Conservation (phyloP, 1,284 basidiomycete species). For the Irpex rosettiformis region DNA sequence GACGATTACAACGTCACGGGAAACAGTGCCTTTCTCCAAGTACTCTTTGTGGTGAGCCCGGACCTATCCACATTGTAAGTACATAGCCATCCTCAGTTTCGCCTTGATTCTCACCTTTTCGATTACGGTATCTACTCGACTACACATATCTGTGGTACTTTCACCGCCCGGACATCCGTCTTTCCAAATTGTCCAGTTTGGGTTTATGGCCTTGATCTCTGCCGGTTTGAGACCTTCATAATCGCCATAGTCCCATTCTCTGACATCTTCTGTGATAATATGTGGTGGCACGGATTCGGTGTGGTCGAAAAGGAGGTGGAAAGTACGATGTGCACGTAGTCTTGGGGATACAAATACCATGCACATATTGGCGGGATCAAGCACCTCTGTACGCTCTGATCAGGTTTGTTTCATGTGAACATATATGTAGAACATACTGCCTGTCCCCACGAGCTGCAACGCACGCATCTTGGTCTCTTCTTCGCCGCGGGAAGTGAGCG, state of each 20-base stretch:
- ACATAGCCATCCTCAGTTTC: constrained; percentile 4
- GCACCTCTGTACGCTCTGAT: constrained; percentile 47
- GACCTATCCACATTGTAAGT: constrained; percentile 42
- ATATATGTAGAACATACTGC: constrained; percentile 51
- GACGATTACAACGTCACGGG: constrained; percentile 72
- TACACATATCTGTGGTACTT: constrained; percentile 73
- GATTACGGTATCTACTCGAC: constrained; percentile 77
- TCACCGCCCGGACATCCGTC: constrained; percentile 92
- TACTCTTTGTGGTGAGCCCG: constrained; percentile 74
- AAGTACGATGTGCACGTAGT: constrained; percentile 79
- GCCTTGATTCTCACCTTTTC: constrained; percentile 43
- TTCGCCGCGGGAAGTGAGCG: constrained; percentile 81
- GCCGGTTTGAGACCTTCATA: constrained; percentile 80
- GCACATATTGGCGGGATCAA: constrained; percentile 80
- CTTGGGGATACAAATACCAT: constrained; percentile 83
- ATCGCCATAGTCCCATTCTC: constrained; percentile 90
- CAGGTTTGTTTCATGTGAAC: neutral
- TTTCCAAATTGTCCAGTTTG: constrained; percentile 78
- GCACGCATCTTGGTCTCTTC: constrained; percentile 68
- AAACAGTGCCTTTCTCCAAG: constrained; percentile 58
- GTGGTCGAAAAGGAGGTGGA: constrained; percentile 74
- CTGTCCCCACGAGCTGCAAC: constrained; percentile 66
- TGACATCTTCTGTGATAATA: constrained; percentile 59
- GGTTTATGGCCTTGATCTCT: constrained; percentile 69
- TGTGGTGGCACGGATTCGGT: constrained; percentile 48